Conservation (phyloP, 371 early-diverging fungal genomes). For the Mucor saturninus region DNA sequence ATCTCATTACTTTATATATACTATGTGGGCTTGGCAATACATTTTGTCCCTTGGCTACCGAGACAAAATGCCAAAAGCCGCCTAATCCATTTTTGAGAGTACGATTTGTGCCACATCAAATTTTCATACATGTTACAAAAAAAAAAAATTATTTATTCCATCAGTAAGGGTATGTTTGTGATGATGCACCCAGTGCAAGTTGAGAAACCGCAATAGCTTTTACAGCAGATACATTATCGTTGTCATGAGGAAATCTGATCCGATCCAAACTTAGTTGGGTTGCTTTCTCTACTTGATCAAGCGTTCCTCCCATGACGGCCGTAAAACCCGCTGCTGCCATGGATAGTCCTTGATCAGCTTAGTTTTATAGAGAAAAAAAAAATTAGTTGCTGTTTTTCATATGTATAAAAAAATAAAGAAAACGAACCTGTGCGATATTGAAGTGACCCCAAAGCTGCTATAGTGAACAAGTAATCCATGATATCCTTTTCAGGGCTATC, state of each 20-base stretch:
- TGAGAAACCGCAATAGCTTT: constrained; percentile 96
- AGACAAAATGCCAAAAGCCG: too few relatives aligned
- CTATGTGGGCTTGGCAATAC: too few relatives aligned
- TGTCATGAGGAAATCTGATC: constrained; percentile 75
- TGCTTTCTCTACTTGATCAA: constrained; percentile 91
- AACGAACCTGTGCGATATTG: constrained; percentile 84
- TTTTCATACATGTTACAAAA: too few relatives aligned
- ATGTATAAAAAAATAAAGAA: constrained; percentile 37
- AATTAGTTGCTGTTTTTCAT: constrained; percentile 47
- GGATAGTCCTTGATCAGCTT: constrained; percentile 88
- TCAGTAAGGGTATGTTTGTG: too few relatives aligned
- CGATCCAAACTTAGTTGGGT: constrained; percentile 96
- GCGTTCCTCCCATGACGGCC: constrained; percentile 94
- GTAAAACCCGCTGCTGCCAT: constrained; percentile 96
- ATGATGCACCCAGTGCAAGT: constrained; percentile 87
- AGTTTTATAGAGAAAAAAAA: constrained; percentile 71
- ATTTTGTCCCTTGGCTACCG: too few relatives aligned
- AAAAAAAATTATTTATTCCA: too few relatives aligned
- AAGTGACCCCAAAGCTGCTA: constrained; percentile 93
- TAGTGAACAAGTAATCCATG: constrained; percentile 89
- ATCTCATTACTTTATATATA: too few relatives aligned
- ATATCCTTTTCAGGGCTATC: constrained; percentile 86
- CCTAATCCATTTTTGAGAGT: too few relatives aligned
- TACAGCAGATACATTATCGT: constrained; percentile 93
- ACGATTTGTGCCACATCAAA: too few relatives aligned